Conservation (phyloP, 2,329 filamentous ascomycete genomes). For the Fusarium xyrophilum region DNA sequence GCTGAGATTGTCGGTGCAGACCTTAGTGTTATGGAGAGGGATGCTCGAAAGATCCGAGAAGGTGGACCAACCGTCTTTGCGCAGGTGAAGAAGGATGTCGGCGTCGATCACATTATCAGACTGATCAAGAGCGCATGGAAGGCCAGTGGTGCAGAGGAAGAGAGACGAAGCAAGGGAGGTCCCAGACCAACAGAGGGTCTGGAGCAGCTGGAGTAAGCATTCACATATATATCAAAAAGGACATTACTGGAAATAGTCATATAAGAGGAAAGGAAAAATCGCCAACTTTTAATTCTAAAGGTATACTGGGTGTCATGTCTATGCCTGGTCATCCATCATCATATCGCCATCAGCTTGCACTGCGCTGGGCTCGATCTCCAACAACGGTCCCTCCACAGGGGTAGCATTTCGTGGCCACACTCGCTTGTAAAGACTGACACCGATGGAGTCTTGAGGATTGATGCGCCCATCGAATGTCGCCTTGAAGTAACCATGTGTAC, state of each 20-base stretch:
- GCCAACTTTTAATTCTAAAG: conserved; percentile 42
- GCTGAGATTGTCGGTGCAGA: conserved; percentile 91
- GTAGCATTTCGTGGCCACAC: conserved; percentile 78
- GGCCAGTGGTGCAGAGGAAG: conserved; percentile 78
- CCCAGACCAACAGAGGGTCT: conserved; percentile 64
- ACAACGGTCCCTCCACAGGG: conserved; percentile 53
- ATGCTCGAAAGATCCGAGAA: conserved; percentile 92
- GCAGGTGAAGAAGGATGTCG: conserved; percentile 92
- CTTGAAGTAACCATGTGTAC: conserved; percentile 99
- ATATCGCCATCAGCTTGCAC: conserved; percentile 42
- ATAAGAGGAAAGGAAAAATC: conserved; percentile 28
- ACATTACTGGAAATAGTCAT: conserved; percentile 1
- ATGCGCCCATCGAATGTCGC: conserved; percentile 96
- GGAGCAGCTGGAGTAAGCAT: conserved; percentile 50
- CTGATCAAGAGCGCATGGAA: conserved; percentile 93
- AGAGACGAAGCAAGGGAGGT: conserved; percentile 60
- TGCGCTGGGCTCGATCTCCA: conserved; percentile 45
- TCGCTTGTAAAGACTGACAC: conserved; percentile 86
- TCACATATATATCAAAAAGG: neutral
- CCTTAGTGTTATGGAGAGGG: conserved; percentile 90
- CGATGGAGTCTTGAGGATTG: conserved; percentile 93
- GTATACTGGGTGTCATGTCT: conserved; percentile 42
- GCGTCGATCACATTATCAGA: conserved; percentile 84
- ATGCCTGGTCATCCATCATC: conserved; percentile 47
- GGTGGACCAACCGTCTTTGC: conserved; percentile 95